These are phyloP conservation scores for Adiantum capillusveneris DNA, from an alignment of 75 land plant genomes.

Conservation along the genomic window DNA sequence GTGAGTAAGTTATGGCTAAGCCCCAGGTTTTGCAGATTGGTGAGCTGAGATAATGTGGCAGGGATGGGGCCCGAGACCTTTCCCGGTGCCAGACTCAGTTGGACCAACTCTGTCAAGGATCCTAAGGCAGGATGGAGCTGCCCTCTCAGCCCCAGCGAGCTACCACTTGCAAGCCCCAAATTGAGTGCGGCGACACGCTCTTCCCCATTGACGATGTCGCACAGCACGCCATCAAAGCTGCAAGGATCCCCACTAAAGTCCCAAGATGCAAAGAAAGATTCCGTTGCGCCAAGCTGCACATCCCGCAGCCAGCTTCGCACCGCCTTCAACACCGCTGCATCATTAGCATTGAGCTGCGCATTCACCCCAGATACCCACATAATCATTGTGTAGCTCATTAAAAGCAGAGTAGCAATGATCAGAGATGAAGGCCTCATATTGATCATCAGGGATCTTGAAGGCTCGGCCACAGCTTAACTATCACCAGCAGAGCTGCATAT, in stretches of 20 bases:
- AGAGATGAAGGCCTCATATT: too few relatives aligned
- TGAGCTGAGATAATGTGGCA: slow-evolving; percentile 21
- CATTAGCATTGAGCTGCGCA: too few relatives aligned
- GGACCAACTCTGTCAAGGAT: slow-evolving; percentile 31
- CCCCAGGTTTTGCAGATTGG: slow-evolving; percentile 42
- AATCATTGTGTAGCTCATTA: too few relatives aligned
- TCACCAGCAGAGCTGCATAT: too few relatives aligned
- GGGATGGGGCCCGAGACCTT: slow-evolving; percentile 43
- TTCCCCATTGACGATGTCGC: slow-evolving; percentile 16
- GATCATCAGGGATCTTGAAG: too few relatives aligned
- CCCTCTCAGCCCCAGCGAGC: slow-evolving; percentile 53
- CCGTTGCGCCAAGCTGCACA: too few relatives aligned
- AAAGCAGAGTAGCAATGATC: too few relatives aligned
- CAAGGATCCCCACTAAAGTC: slow-evolving; percentile 64
- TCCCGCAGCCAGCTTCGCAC: too few relatives aligned
- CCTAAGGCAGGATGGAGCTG: slow-evolving; percentile 42
- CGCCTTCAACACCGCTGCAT: too few relatives aligned
- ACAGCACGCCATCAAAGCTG: slow-evolving; percentile 45
- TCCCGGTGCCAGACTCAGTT: slow-evolving; percentile 57
- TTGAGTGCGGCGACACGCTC: slow-evolving; percentile 39
- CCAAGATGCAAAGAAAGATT: slow-evolving; percentile 39
- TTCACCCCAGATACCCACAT: too few relatives aligned
- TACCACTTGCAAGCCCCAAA: slow-evolving; percentile 55
- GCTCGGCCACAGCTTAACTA: too few relatives aligned
- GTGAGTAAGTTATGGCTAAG: slow-evolving; percentile 47